These are phyloP conservation scores for Monosporozyma solicola DNA, from an alignment of 805 yeast genomes.

Conservation along the genomic window DNA sequence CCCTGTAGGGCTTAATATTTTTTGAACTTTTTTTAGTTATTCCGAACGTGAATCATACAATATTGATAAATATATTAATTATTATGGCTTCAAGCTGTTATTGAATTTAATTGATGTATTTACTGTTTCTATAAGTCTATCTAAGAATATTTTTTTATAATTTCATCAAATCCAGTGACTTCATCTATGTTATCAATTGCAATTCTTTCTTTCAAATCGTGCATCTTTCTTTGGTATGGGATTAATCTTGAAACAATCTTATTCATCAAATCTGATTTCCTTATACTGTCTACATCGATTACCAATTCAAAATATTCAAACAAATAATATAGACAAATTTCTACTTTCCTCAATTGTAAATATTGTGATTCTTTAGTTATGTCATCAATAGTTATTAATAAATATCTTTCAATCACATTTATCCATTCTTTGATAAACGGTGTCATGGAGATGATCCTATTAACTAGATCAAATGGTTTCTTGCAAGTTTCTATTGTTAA, in stretches of 20 bases:
- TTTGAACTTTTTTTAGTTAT: background rate
- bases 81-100: no score
- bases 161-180: background rate
- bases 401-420: background rate
- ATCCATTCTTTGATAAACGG: background rate
- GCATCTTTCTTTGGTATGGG: background rate
- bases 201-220: background rate
- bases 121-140: background rate
- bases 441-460: constrained; percentile 1
- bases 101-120: no score
- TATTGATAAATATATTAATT: no score
- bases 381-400: background rate
- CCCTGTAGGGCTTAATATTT: constrained; percentile 7
- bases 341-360: background rate
- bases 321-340: constrained; percentile 1
- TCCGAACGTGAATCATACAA: background rate
- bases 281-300: background rate
- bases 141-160: background rate
- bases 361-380: background rate
- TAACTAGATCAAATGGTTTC: background rate
- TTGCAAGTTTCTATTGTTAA: constrained; percentile 1
- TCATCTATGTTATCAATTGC: background rate
- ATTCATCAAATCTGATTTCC: background rate
- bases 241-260: background rate
- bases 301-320: constrained; percentile 2